phyloP scores from a whole-genome alignment of 2,329 filamentous ascomycete genomes.

The Thielaviopsis ethacetica region DNA sequence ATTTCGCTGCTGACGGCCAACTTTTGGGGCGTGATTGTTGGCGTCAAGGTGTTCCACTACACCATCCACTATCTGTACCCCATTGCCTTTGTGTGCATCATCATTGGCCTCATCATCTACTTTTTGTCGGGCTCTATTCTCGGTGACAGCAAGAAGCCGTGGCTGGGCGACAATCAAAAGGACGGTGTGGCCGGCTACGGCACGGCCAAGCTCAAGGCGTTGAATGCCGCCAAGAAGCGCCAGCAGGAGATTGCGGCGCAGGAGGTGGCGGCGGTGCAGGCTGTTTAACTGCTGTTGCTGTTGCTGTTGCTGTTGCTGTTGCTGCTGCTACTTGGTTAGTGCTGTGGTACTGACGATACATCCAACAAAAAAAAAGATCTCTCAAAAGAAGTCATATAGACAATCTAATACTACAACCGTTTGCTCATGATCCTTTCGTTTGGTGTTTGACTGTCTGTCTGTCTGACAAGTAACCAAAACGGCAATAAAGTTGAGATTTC shows the following conservation, averaged over 20 bases:
- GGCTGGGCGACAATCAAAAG: constrained; percentile 80
- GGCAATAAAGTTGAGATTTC: too few relatives aligned
- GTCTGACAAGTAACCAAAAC: background rate
- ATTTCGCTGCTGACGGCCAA: constrained; percentile 86
- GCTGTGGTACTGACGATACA: too few relatives aligned
- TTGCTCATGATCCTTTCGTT: too few relatives aligned
- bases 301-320: background rate
- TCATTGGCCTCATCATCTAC: constrained; percentile 72
- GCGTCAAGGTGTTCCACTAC: constrained; percentile 69
- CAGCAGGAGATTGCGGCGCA: background rate
- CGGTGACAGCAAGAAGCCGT: constrained; percentile 86
- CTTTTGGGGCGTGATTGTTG: constrained; percentile 94
- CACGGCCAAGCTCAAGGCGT: constrained; percentile 65
- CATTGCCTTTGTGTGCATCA: constrained; percentile 84
- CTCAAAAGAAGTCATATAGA: too few relatives aligned
- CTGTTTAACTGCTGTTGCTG: background rate
- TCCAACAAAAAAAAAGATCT: too few relatives aligned
- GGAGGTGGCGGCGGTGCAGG: background rate
- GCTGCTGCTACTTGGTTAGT: too few relatives aligned
- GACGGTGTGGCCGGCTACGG: constrained; percentile 63
- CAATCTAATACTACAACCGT: too few relatives aligned
- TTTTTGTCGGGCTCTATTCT: constrained; percentile 69
- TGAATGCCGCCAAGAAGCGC: constrained; percentile 31
- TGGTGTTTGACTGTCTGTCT: too few relatives aligned
- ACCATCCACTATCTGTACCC: constrained; percentile 82